Base-by-base conservation (phyloP, 2,329 filamentous ascomycete genomes). In the Monosporascus sp. region DNA sequence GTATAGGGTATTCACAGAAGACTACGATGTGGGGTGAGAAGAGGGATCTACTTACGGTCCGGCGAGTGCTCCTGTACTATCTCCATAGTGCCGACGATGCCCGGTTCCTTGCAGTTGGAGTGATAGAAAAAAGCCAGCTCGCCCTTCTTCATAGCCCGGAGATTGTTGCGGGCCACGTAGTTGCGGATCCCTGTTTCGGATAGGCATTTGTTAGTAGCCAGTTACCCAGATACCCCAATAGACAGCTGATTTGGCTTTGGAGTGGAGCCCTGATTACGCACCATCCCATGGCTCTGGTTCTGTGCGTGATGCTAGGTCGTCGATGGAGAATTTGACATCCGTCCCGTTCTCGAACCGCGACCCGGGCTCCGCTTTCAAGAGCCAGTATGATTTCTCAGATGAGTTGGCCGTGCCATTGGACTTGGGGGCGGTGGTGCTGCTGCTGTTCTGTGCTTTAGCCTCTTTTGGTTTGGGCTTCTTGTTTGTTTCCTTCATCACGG, bases 101-200 rank as follows among this genome's bases (percentile, higher is more conserved):
- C 93, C 0, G 92, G 91, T 24, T 87, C 82, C 68, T 95, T 96
- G 72, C 89, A 94, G 64, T 94, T 96, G 47, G 89, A 96, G 71
- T 97, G 93, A 68, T 97, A 97, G 74, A 99, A 97, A 74, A 99
- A 97, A 25, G 91, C 92, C 35, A 92, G 78, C 66, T 99, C 94
- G 49, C 92, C 92, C 52, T 85, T 84, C 63, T 89, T 91, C 94
- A 99, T 99, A 8, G 84, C 82, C 31, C 89, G 83, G 73, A 99
- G 85, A 67, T 97, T 90, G 65, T 97, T 97, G 25, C 90, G 84
- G 6, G 93, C 93, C 17, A 64, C 64, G 52, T 70, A 70, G 43
- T 67, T 68, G 48, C 68, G 68, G 52, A 70, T 71, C 9, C 68
- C 68, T 71, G 39, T 46, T 46, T 35, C 31, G 6, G 17, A 41